These are phyloP conservation scores for Gentiana straminea DNA, from an alignment of 257 asterid species.

Conservation along the genomic window DNA sequence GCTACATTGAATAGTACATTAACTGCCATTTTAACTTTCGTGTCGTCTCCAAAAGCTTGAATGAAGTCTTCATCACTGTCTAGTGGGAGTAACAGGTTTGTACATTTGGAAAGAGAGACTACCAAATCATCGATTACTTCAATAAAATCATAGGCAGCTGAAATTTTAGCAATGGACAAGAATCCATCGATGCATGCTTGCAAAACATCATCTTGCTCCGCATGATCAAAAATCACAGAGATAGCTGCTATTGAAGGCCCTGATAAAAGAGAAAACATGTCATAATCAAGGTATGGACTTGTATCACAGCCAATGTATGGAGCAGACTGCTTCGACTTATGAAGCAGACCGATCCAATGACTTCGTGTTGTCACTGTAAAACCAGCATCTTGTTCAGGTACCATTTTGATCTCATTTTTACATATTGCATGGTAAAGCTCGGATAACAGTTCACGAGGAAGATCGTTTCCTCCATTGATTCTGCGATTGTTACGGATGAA, in stretches of 20 bases:
- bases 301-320: slow-evolving; percentile 51
- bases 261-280: slow-evolving; percentile 69
- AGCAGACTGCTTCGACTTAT: slow-evolving; percentile 56
- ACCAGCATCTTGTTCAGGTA: slow-evolving; percentile 59
- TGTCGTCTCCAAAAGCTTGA: slow-evolving; percentile 64
- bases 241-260: slow-evolving; percentile 88
- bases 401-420: slow-evolving; percentile 78
- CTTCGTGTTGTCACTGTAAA: slow-evolving; percentile 45
- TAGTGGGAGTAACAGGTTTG: slow-evolving; percentile 59
- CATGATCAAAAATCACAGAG: slow-evolving; percentile 80
- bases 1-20: slow-evolving; percentile 75
- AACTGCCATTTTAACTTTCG: slow-evolving; percentile 76
- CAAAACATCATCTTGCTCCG: slow-evolving; percentile 56
- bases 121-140: slow-evolving; percentile 80
- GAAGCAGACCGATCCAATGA: slow-evolving; percentile 81
- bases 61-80: slow-evolving; percentile 54
- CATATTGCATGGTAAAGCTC: slow-evolving; percentile 77
- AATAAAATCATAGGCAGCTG: slow-evolving; percentile 53
- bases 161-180: slow-evolving; percentile 68
- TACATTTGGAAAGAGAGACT: slow-evolving; percentile 76
- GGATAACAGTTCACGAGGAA: slow-evolving; percentile 74
- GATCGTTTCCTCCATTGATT: slow-evolving; percentile 88
- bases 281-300: slow-evolving; percentile 61
- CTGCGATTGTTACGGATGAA: slow-evolving; percentile 80
- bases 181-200: slow-evolving; percentile 75